Evolutionary conservation across 1,284 basidiomycete species (phyloP), one percentile per base, ranked within the genome.

Genomic region (Pseudomicrostroma phylloplanum): DNA sequence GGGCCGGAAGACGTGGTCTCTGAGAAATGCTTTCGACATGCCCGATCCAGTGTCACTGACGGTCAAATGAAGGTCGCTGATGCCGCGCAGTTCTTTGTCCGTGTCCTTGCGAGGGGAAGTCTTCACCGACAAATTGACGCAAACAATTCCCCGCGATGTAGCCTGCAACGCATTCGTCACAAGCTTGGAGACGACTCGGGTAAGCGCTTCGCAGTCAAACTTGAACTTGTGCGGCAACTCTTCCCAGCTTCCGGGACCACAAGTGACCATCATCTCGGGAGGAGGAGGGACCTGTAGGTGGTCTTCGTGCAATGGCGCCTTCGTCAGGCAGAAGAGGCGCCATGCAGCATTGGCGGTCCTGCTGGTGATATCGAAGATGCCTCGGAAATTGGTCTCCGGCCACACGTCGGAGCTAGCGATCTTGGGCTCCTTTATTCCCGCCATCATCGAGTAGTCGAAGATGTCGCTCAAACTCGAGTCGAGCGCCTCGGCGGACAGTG

Each of bases 311-410:
- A 41, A 36, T 2, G 17, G 25, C n/a, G 49, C 23, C 19, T 54
- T 56, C 9, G 49, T 23, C 8, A 54, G 39, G 58, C 39, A 39
- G 25, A 23, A 25, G 13, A 59, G 51, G 6, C 51, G 51, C 51
- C 51, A 54, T 7, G 51, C 15, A 25, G 46, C n/a, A 40, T 36
- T n/a, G 43, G 57, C 23, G 9, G 26, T n/a, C 11, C 43, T 17
- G 7, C 13, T 23, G 25, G 46, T 17, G 93, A 26, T 54, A 13
- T 54, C 51, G 51, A 23, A 54, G 13, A 54, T 15, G 6, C 51
- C 51, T 15, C 51, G 51, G 13, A 54, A 54, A 19, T 26, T 54
- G 21, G 25, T 26, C 7, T 15, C 13, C 7, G 51, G 51, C 51
- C 51, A 54, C 3, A 26, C 26, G 51, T 19, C n/a, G 2, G 51